Conservation (phyloP, 495 filamentous ascomycete species). For the Aspergillus nidulans region DNA sequence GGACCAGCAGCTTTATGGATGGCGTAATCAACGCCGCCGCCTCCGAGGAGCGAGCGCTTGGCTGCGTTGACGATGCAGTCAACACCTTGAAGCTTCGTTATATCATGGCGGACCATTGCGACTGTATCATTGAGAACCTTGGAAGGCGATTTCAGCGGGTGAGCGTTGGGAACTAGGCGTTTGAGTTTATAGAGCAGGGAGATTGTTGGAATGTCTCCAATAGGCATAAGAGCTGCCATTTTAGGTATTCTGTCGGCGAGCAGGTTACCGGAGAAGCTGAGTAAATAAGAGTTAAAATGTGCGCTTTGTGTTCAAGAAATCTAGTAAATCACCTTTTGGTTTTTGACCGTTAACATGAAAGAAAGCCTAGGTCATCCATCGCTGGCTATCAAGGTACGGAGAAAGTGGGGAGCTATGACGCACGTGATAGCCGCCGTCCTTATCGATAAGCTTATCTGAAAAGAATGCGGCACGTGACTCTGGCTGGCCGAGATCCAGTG, state of each 20-base stretch:
- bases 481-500: too few species aligned
- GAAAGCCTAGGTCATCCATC: background rate
- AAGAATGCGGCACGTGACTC: background rate
- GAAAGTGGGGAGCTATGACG: slow-evolving; percentile 9
- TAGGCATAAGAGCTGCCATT: slow-evolving; percentile 22
- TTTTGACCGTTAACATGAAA: background rate
- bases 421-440: slow-evolving; percentile 19
- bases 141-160: slow-evolving; percentile 34
- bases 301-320: background rate
- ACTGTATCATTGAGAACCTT: slow-evolving; percentile 66
- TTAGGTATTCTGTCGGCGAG: background rate
- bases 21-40: slow-evolving; percentile 83
- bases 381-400: background rate
- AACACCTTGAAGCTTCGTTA: slow-evolving; percentile 67
- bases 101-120: slow-evolving; percentile 68
- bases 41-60: slow-evolving; percentile 72
- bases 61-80: slow-evolving; percentile 94
- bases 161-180: slow-evolving; percentile 24
- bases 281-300: too few species aligned
- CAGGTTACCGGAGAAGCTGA: background rate
- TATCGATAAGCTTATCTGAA: slow-evolving; percentile 17
- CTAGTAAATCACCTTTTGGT: background rate
- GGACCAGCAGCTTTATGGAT: slow-evolving; percentile 82
- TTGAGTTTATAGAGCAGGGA: slow-evolving; percentile 53
- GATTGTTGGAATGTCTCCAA: slow-evolving; percentile 62